A percentile compares a stretch with the other conserved stretches of the same genome.
Conservation (phyloP, 1,139 yeast genomes). For the Arxiozyma bovina region DNA sequence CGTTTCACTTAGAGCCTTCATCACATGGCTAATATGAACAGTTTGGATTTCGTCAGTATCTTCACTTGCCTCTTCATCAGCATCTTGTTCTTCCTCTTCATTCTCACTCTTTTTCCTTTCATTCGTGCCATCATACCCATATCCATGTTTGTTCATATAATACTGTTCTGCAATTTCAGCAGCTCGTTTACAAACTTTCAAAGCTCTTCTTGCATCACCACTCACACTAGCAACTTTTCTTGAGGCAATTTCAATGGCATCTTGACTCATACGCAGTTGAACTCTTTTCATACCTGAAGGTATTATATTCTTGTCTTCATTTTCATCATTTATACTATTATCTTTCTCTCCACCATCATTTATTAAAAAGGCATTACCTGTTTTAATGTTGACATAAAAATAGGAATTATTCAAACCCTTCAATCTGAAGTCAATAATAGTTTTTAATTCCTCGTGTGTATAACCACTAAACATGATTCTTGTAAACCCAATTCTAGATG, state of each 20-base stretch:
- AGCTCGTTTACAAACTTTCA: constrained; percentile 82
- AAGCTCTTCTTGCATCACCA: constrained; percentile 93
- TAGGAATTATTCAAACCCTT: constrained; percentile 40
- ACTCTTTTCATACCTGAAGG: constrained; percentile 25
- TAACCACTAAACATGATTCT: constrained; percentile 87
- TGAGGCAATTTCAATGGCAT: constrained; percentile 86
- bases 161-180: constrained; percentile 76
- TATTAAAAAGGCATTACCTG: constrained; percentile 28
- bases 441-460: constrained; percentile 66
- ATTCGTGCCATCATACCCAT: constrained; percentile 22
- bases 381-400: constrained; percentile 28
- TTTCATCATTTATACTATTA: constrained; percentile 6
- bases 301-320: constrained; percentile 5
- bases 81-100: constrained; percentile 28
- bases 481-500: constrained; percentile 82
- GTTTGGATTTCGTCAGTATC: constrained; percentile 37
- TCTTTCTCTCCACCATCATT: constrained; percentile 8
- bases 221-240: constrained; percentile 92
- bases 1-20: constrained; percentile 72
- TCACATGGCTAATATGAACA: constrained; percentile 63
- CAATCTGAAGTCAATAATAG: constrained; percentile 64
- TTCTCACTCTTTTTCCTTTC: constrained; percentile 2
- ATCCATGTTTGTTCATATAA: constrained; percentile 34
- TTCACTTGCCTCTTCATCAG: constrained; percentile 6
- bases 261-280: constrained; percentile 47